Base-by-base conservation (phyloP, 192 early-diverging fungal genomes). In the Backusella parvicylindrica region DNA sequence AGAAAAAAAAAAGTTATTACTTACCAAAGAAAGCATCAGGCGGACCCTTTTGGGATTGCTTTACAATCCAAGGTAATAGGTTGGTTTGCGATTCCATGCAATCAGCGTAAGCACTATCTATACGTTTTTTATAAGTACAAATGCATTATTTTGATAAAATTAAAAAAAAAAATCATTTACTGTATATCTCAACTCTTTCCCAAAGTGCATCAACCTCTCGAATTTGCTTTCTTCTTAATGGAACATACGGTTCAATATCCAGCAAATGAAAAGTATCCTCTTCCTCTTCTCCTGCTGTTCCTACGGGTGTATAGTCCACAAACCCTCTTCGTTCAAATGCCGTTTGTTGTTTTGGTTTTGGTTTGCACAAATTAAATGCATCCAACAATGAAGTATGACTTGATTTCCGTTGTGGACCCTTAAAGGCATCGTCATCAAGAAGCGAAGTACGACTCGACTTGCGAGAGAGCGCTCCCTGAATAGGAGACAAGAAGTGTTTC, bases 1-100 rank as follows among this genome's bases (percentile, higher is more conserved):
- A 71, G 0, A 40, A 32, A 56, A 16, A 65, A 33, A 28, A 8
- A 35, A 66, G 13, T 0, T 66, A 18, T 36, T 23, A n/a, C 38
- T 80, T 80, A 80, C 78, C 60, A 64, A 76, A 74, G 36, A 70
- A 38, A 11, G 65, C 30, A 70, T 76, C 75, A 11, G 79, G 75
- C 5, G 73, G 69, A 0, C 79, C 79, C 36, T 77, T 81, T 21
- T 49, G 67, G 23, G 67, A 47, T 36, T 81, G 79, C 13, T 77
- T 81, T 32, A 73, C 74, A 7, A 81, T 36, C 79, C 79, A 81
- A 26, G 53, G 49, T 8, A 64, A 26, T 2, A 81, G 16, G n/a
- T 73, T 53, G 6, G 79, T 81, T 16, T 49, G 16, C 32, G 75
- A 66, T 28, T 56, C 33, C 28, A 81, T 70, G 38, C 74, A 76